Evolutionary conservation across 2,329 filamentous ascomycete genomes (phyloP), one percentile per base, ranked within the genome.

Genomic region (Madurella fahalii): DNA sequence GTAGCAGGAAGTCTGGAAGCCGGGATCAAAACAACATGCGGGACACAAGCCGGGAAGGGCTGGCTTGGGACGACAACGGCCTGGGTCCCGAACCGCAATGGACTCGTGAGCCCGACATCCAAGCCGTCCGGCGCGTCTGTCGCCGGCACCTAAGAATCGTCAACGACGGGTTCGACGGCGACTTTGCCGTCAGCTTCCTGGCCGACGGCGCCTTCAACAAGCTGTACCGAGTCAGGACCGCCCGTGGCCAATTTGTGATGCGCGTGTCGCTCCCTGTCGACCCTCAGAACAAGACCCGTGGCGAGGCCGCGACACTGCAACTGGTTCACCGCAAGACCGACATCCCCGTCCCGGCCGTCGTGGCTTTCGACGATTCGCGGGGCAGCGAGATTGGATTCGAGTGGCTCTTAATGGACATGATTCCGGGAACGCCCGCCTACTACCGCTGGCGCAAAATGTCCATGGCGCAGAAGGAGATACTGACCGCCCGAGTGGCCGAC

Each of bases 401-500:
- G 61, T 74, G 71, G 71, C 70, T 73, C 5, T 50, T 74, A 25
- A 71, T 74, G 67, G 62, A 61, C 34, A 45, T 57, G 25, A 57
- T 69, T 54, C 50, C 63, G 9, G 70, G 69, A 0, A 57, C 37
- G 11, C 57, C 65, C 5, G 60, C 57, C 1, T 48, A 64, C 59
- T 46, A 57, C 46, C 43, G 57, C 34, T 72, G 68, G 69, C 63
- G 67, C 5, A 64, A 54, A 15, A 67, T 76, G 58, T 47, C 66
- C 0, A 61, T 66, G 59, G 56, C 56, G 4, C 58, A 65, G 11
- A 76, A 76, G 54, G 60, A 62, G 40, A 53, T 53, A 5, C 47
- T 75, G 5, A 63, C 67, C 2, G 56, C 64, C 13, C 58, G 62
- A 8, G 31, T 72, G 8, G 71, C 69, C 15, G 60, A 62, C 39